Conservation (phyloP, 2,329 filamentous ascomycete genomes). For the Colletotrichum eleusines region DNA sequence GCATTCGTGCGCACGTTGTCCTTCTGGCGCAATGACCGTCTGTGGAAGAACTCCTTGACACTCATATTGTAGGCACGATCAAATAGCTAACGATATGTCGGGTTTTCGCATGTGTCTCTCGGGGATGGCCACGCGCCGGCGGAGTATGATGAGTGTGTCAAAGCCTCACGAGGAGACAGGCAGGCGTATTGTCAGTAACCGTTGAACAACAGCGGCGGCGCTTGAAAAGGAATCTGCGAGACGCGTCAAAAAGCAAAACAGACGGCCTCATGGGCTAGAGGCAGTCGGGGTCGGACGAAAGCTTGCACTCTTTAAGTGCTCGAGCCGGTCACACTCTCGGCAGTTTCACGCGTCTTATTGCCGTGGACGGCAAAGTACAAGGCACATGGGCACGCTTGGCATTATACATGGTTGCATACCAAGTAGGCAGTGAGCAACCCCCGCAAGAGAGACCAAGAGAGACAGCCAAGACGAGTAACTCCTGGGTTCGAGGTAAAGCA, state of each 20-base stretch:
- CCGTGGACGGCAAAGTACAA: constrained; percentile 8
- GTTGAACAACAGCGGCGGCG: background rate
- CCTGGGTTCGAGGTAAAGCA: background rate
- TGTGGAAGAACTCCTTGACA: constrained; percentile 58
- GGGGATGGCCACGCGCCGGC: background rate
- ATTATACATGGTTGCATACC: constrained; percentile 3
- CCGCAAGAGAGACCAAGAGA: constrained; percentile 1
- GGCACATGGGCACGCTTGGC: constrained; percentile 11
- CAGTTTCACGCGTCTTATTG: constrained; percentile 27
- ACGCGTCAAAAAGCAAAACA: background rate
- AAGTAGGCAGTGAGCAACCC: background rate
- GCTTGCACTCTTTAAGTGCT: constrained; percentile 27
- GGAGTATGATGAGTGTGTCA: background rate
- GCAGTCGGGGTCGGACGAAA: constrained; percentile 27
- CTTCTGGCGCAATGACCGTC: constrained; percentile 58
- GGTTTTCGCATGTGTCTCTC: too few relatives aligned
- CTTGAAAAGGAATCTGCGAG: background rate
- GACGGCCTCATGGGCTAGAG: constrained; percentile 20
- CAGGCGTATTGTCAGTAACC: background rate
- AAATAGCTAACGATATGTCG: background rate
- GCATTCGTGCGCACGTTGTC: constrained; percentile 57
- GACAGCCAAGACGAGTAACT: background rate
- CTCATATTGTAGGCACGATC: constrained; percentile 51
- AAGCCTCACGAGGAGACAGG: constrained; percentile 4
- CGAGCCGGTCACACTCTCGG: constrained; percentile 34